Conservation (phyloP, 176 grass and related monocot genomes). For the Bromus sterilis region DNA sequence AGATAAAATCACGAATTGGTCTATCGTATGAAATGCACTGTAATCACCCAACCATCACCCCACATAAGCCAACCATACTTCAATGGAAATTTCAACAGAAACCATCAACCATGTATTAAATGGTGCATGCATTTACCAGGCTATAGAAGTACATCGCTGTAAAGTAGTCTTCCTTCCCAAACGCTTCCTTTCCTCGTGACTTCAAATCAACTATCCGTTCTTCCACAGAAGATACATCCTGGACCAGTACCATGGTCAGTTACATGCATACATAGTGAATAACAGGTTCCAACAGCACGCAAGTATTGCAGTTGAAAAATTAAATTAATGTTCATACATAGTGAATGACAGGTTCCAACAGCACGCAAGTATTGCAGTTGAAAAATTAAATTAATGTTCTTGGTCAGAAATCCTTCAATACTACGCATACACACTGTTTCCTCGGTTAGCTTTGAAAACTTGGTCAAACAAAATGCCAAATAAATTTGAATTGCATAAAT, state of each 20-base stretch:
- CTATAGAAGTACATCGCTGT: constrained; percentile 9
- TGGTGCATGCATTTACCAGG: not conserved
- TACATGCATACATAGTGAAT: not conserved
- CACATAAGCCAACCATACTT: not conserved
- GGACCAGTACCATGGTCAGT: not conserved
- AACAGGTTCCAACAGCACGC: not conserved
- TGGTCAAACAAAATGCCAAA: not conserved
- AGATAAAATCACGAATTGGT: not conserved
- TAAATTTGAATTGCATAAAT: not conserved
- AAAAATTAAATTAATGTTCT: not conserved
- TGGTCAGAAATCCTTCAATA: not conserved
- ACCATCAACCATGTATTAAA: not conserved
- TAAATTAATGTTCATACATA: not conserved
- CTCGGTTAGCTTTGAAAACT: not conserved
- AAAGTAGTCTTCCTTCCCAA: constrained; percentile 11
- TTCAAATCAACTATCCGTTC: constrained; percentile 6
- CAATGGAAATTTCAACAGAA: not conserved
- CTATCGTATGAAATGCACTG: not conserved
- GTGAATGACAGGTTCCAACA: not conserved
- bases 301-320: too few species aligned
- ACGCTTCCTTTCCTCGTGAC: constrained; percentile 9
- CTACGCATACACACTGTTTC: not conserved
- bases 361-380: not conserved
- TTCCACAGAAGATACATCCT: not conserved
- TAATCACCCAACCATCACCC: not conserved